Evolutionary conservation across 2,329 filamentous ascomycete species (phyloP).

Genomic region (Aspergillus flavus): DNA sequence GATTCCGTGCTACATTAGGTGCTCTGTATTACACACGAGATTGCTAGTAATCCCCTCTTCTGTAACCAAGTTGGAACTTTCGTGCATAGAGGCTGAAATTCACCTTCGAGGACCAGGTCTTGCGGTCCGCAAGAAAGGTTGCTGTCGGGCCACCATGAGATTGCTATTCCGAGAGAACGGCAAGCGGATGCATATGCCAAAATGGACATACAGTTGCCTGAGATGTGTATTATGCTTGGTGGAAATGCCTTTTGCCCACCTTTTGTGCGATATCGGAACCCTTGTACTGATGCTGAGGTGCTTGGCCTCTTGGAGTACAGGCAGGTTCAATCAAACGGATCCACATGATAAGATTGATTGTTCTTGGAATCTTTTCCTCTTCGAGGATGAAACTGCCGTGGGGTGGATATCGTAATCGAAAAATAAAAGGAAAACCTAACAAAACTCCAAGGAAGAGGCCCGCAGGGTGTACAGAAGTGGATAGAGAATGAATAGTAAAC

Average conservation of each 20-base stretch:
- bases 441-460: background rate
- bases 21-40: background rate
- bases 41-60: background rate
- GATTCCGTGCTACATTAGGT: background rate
- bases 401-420: conserved; percentile 4
- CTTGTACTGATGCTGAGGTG: background rate
- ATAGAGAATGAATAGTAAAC: background rate
- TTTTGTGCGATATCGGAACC: background rate
- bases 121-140: background rate
- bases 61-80: background rate
- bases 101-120: background rate
- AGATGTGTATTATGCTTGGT: background rate
- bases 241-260: background rate
- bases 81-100: background rate
- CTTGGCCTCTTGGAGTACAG: background rate
- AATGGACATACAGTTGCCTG: background rate
- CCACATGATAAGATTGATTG: conserved; percentile 31
- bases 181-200: background rate
- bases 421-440: background rate
- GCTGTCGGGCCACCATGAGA: background rate
- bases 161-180: background rate
- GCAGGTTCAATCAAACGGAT: conserved; percentile 10
- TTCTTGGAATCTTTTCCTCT: conserved; percentile 4
- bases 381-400: background rate
- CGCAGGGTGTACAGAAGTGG: too few relatives aligned